Conservation (phyloP, 2,329 filamentous ascomycete species). For the Kalmusia sp. region DNA sequence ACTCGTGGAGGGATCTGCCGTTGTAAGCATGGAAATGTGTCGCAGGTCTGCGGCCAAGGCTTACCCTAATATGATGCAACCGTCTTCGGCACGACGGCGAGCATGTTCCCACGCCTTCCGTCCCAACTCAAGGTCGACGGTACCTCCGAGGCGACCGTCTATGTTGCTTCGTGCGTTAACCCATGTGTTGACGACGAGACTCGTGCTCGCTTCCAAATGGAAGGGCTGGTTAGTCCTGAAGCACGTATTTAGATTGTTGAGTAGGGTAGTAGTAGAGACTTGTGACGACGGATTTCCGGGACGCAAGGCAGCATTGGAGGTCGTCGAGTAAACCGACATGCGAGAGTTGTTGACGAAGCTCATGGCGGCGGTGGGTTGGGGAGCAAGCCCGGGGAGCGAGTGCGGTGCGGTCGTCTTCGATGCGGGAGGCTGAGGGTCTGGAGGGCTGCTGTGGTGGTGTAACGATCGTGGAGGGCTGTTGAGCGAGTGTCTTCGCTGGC, state of each 20-base stretch:
- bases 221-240: conserved; percentile 86
- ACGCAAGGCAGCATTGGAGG: conserved; percentile 64
- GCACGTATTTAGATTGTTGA: conserved; percentile 90
- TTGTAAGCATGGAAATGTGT: conserved; percentile 17
- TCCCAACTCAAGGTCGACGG: conserved; percentile 80
- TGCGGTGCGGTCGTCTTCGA: conserved; percentile 12
- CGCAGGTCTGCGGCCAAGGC: conserved; percentile 35
- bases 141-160: conserved; percentile 75
- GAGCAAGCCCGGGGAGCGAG: conserved; percentile 27
- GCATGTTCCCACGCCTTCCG: conserved; percentile 95
- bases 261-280: conserved; percentile 88
- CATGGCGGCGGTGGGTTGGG: conserved; percentile 38
- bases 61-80: conserved; percentile 88
- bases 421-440: conserved; percentile 8
- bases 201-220: conserved; percentile 85
- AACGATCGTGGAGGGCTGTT: conserved; percentile 21
- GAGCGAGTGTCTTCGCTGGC: conserved; percentile 16
- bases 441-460: conserved; percentile 13
- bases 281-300: conserved; percentile 73
- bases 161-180: conserved; percentile 77
- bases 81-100: conserved; percentile 90
- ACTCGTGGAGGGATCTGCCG: conserved; percentile 82
- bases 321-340: conserved; percentile 66
- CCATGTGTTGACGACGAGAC: conserved; percentile 95
- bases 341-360: conserved; percentile 65